Percentiles rank a stretch among this genome's conserved stretches.
These are phyloP conservation scores for Rhizophora apiculata DNA, from an alignment of 345 rosid species.

Conservation along the genomic window DNA sequence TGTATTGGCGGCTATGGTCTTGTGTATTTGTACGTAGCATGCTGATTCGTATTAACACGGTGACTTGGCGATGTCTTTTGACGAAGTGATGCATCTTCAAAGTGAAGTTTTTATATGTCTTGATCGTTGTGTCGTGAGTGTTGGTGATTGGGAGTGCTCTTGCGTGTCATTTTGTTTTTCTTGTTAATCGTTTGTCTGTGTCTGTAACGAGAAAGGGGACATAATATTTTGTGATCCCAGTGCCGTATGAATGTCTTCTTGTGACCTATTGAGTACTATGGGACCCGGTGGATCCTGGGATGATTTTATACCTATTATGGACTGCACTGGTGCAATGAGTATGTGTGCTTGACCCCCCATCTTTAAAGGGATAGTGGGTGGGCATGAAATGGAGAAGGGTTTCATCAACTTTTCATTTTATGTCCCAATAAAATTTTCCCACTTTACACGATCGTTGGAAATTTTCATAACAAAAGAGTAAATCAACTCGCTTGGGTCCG, in stretches of 20 bases:
- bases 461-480: no score
- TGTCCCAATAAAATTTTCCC: no score
- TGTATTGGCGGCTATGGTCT: not conserved
- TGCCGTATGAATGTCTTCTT: not conserved
- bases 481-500: no score
- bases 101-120: no score
- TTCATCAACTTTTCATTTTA: no score
- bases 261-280: slow-evolving; percentile 10
- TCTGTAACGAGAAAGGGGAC: slow-evolving; percentile 6
- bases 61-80: not conserved
- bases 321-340: no score
- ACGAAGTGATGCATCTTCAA: no score
- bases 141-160: not conserved
- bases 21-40: not conserved
- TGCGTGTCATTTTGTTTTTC: not conserved
- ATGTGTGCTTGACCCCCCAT: no score
- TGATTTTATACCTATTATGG: not conserved
- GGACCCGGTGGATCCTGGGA: slow-evolving; percentile 5
- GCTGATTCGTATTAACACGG: not conserved
- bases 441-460: no score
- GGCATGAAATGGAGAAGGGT: no score
- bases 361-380: no score
- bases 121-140: not conserved
- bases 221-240: slow-evolving; percentile 1
- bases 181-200: not conserved